Conservation (phyloP, 805 yeast species). For the Wickerhamiella alocasiicola region DNA sequence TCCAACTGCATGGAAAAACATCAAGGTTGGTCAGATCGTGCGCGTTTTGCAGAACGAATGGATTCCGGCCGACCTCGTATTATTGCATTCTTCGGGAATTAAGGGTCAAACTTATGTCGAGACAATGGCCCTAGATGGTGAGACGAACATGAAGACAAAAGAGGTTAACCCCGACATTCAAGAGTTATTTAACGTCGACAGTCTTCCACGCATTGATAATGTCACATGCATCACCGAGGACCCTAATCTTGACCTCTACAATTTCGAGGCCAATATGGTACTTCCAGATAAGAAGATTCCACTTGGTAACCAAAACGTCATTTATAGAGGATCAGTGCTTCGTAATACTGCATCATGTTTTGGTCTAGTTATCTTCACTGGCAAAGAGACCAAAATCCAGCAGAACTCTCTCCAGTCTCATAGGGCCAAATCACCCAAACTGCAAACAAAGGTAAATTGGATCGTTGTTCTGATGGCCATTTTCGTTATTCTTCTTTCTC, state of each 20-base stretch:
- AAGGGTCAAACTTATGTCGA: constrained; percentile 64
- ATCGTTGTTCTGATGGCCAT: constrained; percentile 82
- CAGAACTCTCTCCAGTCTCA: constrained; percentile 90
- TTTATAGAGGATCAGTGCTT: constrained; percentile 80
- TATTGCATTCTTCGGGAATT: constrained; percentile 51
- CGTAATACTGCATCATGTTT: constrained; percentile 66
- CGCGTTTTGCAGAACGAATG: constrained; percentile 68
- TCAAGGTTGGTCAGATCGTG: constrained; percentile 81
- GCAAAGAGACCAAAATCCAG: constrained; percentile 90
- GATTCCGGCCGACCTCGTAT: constrained; percentile 82
- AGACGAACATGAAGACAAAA: constrained; percentile 75
- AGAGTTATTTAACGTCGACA: constrained; percentile 30
- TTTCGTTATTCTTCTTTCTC: constrained; percentile 60
- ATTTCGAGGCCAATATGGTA: constrained; percentile 59
- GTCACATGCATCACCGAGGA: constrained; percentile 65
- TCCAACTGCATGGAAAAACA: constrained; percentile 51
- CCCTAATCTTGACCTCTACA: constrained; percentile 83
- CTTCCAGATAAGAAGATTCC: constrained; percentile 38
- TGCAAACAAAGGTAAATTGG: constrained; percentile 68
- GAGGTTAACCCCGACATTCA: constrained; percentile 54
- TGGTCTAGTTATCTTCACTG: constrained; percentile 83
- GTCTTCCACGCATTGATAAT: constrained; percentile 39
- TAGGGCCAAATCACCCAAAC: constrained; percentile 82
- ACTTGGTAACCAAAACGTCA: constrained; percentile 66
- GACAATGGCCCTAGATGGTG: constrained; percentile 97